phyloP scores from a whole-genome alignment of 2,329 filamentous ascomycete genomes.

The Pestalotiopsis sp. region DNA sequence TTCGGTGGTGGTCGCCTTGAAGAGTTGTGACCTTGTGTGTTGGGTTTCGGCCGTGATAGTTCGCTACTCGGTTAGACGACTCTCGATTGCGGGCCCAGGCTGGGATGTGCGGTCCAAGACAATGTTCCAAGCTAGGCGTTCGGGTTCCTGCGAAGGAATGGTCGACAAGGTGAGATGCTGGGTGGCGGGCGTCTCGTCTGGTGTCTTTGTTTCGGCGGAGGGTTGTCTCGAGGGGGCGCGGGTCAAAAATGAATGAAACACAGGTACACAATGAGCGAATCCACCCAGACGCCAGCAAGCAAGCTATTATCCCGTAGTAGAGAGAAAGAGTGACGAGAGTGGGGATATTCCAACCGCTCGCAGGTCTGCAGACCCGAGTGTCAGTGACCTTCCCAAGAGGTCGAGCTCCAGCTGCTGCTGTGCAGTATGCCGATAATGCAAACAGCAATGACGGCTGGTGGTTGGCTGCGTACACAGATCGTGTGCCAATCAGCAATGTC shows the following conservation, averaged over 20 bases:
- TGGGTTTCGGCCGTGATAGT: neutral
- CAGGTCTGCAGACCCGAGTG: neutral
- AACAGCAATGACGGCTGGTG: neutral
- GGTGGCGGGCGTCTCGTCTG: neutral
- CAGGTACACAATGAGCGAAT: neutral
- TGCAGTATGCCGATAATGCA: neutral
- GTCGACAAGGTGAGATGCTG: neutral
- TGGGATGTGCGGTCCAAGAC: slow-evolving; percentile 15
- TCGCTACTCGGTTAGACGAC: neutral
- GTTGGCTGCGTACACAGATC: neutral
- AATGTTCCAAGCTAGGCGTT: slow-evolving; percentile 29
- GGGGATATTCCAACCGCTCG: neutral
- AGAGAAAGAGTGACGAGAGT: neutral
- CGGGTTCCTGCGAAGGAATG: slow-evolving; percentile 16
- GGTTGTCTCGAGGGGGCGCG: neutral
- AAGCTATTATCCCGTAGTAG: neutral
- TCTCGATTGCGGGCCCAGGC: neutral
- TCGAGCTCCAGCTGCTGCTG: slow-evolving; percentile 2
- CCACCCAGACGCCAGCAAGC: neutral
- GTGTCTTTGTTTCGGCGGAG: slow-evolving; percentile 14
- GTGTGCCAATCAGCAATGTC: neutral
- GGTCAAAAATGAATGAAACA: slow-evolving; percentile 8
- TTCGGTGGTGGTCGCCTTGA: neutral
- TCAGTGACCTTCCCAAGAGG: slow-evolving; percentile 3
- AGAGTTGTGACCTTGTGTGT: neutral